Base-by-base conservation (phyloP, 2,329 filamentous ascomycete species). In the Aspergillus phoenicis region DNA sequence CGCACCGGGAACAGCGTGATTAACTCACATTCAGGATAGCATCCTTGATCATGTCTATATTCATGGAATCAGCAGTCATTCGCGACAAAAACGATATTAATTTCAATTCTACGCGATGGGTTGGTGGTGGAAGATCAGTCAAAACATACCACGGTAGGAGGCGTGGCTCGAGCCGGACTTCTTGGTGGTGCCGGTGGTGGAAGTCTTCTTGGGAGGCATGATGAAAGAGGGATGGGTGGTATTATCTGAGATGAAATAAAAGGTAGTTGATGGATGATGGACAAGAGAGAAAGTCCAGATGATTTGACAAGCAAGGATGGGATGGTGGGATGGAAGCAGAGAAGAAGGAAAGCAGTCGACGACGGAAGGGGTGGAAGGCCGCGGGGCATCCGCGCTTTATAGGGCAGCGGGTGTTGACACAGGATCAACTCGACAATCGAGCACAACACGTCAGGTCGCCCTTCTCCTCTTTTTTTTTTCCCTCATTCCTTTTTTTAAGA, bases 31-130 rank as follows among this genome's bases (percentile, higher is more conserved):
- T 85, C 73, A 89, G 77, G 75, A 90, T 87, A 69, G 87, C 87
- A 77, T 89, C 87, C 80, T 88, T 89, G 78, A 90, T 88, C 87
- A 90, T 89, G 78, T 88, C 87, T 89, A 77, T 74, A 73, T 72
- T 47, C 68, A 66, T 69, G 60, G 69, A 74, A 82, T 87, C 80
- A 86, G 83, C 75, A 84, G 77, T 76, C 68, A 66, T 72, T 78
- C 71, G 85, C 83, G 84, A 87, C 76, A 71, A 78, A 62, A 72
- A 76, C 71, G 65, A 73, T 75, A 67, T 58, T 60, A 69, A 61
- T 56, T 72, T 75, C 69, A 72, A 67, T 52, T 64, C 64, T 52
- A 73, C 75, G 81, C 81, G 81, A 85, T 77, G 74, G 65, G 65
- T 73, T 77, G 70, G 76, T 74, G 74, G 75, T 61, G 71, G 74